Evolutionary conservation across 2,329 filamentous ascomycete species (phyloP).

Genomic region (Colletotrichum abscissum): DNA sequence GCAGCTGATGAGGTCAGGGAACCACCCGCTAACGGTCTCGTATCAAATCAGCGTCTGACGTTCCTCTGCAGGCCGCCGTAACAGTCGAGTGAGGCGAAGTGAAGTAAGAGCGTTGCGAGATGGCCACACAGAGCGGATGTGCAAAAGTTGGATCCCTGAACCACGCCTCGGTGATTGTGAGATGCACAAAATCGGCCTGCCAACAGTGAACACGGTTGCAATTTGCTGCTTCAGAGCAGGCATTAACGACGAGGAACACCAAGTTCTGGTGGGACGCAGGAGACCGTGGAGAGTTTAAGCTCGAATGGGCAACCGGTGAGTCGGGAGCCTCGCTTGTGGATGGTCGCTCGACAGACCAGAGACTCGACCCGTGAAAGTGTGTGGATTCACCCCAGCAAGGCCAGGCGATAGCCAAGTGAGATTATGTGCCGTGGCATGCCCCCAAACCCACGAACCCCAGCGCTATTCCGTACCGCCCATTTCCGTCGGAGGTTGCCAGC

Average conservation of each 20-base stretch:
- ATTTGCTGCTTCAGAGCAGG: constrained; percentile 8
- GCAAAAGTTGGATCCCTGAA: constrained; percentile 16
- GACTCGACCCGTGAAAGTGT: constrained; percentile 18
- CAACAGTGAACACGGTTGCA: not conserved
- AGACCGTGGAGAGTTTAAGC: constrained; percentile 31
- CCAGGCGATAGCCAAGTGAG: constrained; percentile 9
- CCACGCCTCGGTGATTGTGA: constrained; percentile 6
- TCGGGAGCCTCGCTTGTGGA: constrained; percentile 23
- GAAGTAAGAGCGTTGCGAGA: constrained; percentile 3
- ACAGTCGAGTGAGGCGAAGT: constrained; percentile 18
- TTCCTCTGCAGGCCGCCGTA: constrained; percentile 30
- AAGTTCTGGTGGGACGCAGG: constrained; percentile 23
- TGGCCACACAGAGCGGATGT: not conserved
- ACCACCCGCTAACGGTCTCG: constrained; percentile 13
- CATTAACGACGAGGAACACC: not conserved
- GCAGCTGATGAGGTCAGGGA: constrained; percentile 32
- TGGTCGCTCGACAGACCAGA: constrained; percentile 20
- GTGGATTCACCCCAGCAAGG: not conserved
- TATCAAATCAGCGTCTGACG: constrained; percentile 32
- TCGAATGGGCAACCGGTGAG: constrained; percentile 35
- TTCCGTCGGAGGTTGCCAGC: not conserved
- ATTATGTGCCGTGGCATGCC: not conserved
- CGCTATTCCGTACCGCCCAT: not conserved
- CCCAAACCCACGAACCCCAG: not conserved
- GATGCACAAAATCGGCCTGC: constrained; percentile 8